Conservation (phyloP, 495 filamentous ascomycete species). For the Hypoxylon subgilvum region DNA sequence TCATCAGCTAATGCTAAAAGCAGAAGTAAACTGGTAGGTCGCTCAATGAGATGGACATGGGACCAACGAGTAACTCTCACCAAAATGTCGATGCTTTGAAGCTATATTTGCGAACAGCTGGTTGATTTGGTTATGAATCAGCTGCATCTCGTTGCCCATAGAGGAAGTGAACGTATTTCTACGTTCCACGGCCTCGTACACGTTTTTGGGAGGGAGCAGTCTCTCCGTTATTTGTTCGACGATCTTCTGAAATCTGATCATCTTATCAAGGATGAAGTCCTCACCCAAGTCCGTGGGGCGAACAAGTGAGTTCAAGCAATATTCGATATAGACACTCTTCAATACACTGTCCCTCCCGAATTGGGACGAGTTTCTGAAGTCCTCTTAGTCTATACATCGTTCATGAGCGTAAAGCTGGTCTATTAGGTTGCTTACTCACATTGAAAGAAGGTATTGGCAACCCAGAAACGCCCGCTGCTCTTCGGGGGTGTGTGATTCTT, state of each 20-base stretch:
- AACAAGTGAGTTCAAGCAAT: constrained; percentile 35
- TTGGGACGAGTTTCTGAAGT: constrained; percentile 41
- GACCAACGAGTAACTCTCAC: constrained; percentile 17
- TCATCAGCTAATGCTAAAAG: constrained; percentile 7
- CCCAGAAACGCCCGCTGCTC: constrained; percentile 43
- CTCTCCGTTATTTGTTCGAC: constrained; percentile 35
- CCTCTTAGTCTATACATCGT: neutral
- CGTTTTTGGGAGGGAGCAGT: constrained; percentile 11
- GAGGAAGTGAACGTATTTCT: constrained; percentile 11
- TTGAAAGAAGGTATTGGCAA: constrained; percentile 43
- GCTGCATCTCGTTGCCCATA: constrained; percentile 27
- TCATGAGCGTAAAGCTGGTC: neutral
- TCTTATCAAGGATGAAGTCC: constrained; percentile 41
- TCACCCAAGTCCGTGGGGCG: constrained; percentile 29
- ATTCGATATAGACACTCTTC: constrained; percentile 29
- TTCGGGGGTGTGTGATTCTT: constrained; percentile 37
- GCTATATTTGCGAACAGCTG: constrained; percentile 29
- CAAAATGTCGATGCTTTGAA: constrained; percentile 34
- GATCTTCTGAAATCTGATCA: constrained; percentile 40
- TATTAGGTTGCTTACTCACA: constrained; percentile 32
- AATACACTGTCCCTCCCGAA: constrained; percentile 38
- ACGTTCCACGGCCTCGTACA: neutral
- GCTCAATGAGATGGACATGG: neutral
- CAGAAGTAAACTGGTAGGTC: neutral
- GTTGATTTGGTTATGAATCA: constrained; percentile 36